Percentiles rank a stretch among this genome's conserved stretches.
phyloP scores from a whole-genome alignment of 2,329 filamentous ascomycete species.

The Thelonectria rubi region DNA sequence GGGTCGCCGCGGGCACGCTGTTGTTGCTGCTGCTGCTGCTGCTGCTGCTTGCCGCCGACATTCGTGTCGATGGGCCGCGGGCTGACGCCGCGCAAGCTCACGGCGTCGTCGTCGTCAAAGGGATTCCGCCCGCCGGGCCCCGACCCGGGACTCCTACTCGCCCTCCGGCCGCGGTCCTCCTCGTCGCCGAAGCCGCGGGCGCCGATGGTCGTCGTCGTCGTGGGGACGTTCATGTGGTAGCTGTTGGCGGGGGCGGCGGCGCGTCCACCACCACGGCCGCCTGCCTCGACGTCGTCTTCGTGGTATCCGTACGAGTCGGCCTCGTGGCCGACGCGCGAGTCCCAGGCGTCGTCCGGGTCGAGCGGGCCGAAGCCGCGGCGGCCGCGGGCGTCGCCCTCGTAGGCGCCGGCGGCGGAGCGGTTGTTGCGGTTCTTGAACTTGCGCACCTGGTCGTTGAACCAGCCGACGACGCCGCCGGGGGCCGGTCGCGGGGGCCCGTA shows the following conservation, averaged over 20 bases:
- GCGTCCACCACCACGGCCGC: neutral
- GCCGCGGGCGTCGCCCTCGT: constrained; percentile 67
- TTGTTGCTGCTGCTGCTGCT: constrained; percentile 35
- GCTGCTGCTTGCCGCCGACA: constrained; percentile 38
- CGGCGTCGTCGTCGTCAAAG: constrained; percentile 74
- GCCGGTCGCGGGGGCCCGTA: constrained; percentile 64
- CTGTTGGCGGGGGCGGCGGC: constrained; percentile 48
- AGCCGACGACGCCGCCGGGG: constrained; percentile 72
- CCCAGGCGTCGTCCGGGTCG: constrained; percentile 89
- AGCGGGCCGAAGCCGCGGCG: constrained; percentile 71
- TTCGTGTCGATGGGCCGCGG: constrained; percentile 73
- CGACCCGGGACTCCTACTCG: constrained; percentile 54
- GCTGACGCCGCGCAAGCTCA: constrained; percentile 76
- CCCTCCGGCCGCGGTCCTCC: constrained; percentile 53
- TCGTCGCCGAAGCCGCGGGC: constrained; percentile 35
- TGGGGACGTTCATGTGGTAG: constrained; percentile 61
- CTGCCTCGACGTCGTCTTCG: constrained; percentile 64
- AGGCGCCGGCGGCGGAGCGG: constrained; percentile 74
- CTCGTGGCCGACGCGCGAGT: constrained; percentile 79
- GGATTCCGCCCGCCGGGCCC: constrained; percentile 62
- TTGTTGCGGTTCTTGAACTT: constrained; percentile 72
- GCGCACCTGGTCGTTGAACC: constrained; percentile 74
- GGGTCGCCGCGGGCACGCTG: constrained; percentile 45
- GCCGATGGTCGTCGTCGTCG: constrained; percentile 42
- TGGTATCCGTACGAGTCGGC: constrained; percentile 75